These are phyloP conservation scores for Apiospora pterosperma DNA, from an alignment of 2,329 filamentous ascomycete species.

Conservation along the genomic window DNA sequence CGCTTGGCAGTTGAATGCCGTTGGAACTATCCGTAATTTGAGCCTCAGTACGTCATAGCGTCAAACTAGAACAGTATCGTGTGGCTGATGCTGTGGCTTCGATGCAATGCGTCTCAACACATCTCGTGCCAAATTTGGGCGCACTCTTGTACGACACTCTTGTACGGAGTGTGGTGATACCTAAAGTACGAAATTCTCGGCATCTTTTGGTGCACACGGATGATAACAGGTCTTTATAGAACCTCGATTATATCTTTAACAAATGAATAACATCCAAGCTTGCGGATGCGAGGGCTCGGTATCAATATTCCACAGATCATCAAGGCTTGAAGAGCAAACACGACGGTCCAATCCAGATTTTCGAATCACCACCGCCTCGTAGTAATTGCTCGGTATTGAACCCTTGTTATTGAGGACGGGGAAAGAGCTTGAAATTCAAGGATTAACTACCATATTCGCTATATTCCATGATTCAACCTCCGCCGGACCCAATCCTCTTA, in stretches of 20 bases:
- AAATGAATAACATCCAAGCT: too few species aligned
- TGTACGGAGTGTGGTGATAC: too few species aligned
- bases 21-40: neutral
- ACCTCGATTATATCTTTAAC: too few species aligned
- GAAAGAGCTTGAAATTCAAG: neutral
- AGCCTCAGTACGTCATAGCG: neutral
- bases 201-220: too few species aligned
- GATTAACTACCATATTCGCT: neutral
- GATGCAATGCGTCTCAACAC: neutral
- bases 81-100: neutral
- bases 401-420: neutral
- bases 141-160: neutral
- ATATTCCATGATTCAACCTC: neutral
- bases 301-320: too few species aligned
- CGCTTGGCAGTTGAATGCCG: neutral
- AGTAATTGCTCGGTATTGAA: neutral
- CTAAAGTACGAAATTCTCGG: too few species aligned
- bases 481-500: neutral
- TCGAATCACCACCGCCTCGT: neutral
- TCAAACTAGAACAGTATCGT: neutral
- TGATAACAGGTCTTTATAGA: too few species aligned
- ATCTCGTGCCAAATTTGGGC: neutral
- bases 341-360: neutral
- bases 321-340: too few species aligned
- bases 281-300: too few species aligned